Conservation (phyloP, 305 asterid species). For the Plantago lanceolata region DNA sequence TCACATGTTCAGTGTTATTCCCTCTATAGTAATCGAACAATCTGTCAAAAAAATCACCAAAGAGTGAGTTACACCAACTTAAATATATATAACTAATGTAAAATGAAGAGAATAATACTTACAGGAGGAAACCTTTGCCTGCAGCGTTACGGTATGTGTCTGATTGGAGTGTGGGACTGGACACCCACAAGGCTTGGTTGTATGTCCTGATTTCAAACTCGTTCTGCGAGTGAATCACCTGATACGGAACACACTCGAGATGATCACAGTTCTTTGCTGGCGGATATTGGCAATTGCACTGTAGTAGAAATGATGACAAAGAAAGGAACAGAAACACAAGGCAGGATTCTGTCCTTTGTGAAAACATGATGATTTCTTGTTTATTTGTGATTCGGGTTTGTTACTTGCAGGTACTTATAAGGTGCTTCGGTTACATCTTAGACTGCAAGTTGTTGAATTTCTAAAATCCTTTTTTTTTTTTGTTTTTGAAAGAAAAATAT, state of each 20-base stretch:
- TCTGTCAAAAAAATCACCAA: conserved; percentile 10
- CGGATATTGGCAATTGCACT: not conserved
- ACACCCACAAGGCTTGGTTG: conserved; percentile 14
- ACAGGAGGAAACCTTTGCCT: conserved; percentile 16
- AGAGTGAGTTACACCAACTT: not conserved
- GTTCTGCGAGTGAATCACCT: conserved; percentile 9
- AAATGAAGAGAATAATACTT: not conserved
- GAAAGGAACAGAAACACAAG: not conserved
- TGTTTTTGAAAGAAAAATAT: too few relatives aligned
- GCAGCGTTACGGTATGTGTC: conserved; percentile 13
- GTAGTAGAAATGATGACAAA: not conserved
- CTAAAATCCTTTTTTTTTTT: too few relatives aligned
- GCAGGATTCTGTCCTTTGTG: not conserved
- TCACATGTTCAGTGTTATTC: not conserved
- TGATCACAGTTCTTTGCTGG: conserved; percentile 2
- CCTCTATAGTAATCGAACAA: conserved; percentile 19
- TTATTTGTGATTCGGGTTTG: not conserved
- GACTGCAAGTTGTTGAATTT: too few relatives aligned
- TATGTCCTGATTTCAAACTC: conserved; percentile 22
- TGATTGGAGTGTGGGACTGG: conserved; percentile 1
- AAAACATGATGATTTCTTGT: conserved; percentile 2
- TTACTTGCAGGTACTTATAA: not conserved
- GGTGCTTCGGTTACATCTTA: not conserved
- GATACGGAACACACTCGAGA: conserved; percentile 15
- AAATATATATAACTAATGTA: not conserved